Percentiles rank a stretch among this genome's conserved stretches.
phyloP scores from a whole-genome alignment of 805 yeast genomes.

The Vanderwaltozyma verrucispora region DNA sequence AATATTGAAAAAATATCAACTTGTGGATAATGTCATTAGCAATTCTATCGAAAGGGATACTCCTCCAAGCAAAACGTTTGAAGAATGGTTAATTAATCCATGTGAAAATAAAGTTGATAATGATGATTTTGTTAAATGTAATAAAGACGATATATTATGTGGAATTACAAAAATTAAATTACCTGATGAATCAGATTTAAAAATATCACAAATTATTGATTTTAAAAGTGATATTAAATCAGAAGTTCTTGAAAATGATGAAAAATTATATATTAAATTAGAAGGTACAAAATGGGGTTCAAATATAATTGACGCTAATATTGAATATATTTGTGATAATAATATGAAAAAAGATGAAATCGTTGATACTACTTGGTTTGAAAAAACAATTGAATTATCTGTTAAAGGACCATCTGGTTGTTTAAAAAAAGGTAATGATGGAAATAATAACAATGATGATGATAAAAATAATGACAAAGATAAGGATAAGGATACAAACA shows the following conservation, averaged over 20 bases:
- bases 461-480: constrained; percentile 15
- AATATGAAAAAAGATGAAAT: constrained; percentile 27
- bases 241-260: constrained; percentile 25
- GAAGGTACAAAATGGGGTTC: constrained; percentile 67
- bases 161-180: constrained; percentile 51
- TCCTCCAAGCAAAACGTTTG: constrained; percentile 65
- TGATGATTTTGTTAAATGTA: constrained; percentile 37
- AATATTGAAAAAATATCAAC: constrained; percentile 16
- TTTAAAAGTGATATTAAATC: constrained; percentile 28
- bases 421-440: constrained; percentile 23
- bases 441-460: constrained; percentile 14
- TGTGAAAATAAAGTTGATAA: constrained; percentile 39
- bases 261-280: constrained; percentile 32
- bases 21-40: constrained; percentile 11
- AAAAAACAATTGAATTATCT: constrained; percentile 16
- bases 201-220: constrained; percentile 54
- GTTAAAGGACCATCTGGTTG: constrained; percentile 39
- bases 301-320: constrained; percentile 34
- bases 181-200: constrained; percentile 29
- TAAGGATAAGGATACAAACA: constrained; percentile 18
- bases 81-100: constrained; percentile 61
- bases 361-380: constrained; percentile 17
- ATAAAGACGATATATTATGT: constrained; percentile 65
- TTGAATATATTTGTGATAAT: constrained; percentile 40
- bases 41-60: constrained; percentile 42